Base-by-base conservation (phyloP, 2,329 filamentous ascomycete genomes). In the Colletotrichum phormii region DNA sequence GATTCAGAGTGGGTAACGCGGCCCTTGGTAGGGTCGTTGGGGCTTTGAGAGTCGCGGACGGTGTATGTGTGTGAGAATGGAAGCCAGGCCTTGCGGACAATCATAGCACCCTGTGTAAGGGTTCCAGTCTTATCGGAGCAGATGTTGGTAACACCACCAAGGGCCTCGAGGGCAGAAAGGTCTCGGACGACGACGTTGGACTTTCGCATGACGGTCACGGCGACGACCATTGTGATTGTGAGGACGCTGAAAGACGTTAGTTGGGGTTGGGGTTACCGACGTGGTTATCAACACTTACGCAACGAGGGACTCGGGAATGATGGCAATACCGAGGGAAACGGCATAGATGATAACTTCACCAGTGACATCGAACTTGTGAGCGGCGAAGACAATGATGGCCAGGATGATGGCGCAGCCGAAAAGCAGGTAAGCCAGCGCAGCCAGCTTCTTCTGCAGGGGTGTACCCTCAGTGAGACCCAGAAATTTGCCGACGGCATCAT, bases 101-200 rank as follows among this genome's bases (percentile, higher is more conserved):
- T 90, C 92, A 93, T 93, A 76, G 90, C 91, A 46, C 91, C 90
- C 76, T 91, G 89, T 0, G 91, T 92, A 15, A 92, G 82, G 0
- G 92, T 94, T 15, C 92, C 92, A 0, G 92, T 94, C 82, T 93
- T 93, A 82, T 93, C 92, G 29, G 91, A 93, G 81, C 92, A 94
- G 77, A 94, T 92, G 78, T 93, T 91, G 69, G 91, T 93, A 29
- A 94, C 91, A 55, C 90, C 91, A 13, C 92, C 92, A 2, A 94
- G 86, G 13, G 91, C 91, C 77, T 94, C 92, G 0, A 94, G 86
- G 0, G 91, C 90, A 4, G 90, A 90, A 55, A 94, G 84, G 77
- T 93, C 91, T 75, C 90, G 86, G 33, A 92, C 89, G 65, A 92
- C 89, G 54, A 92, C 90, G 74, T 92, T 89, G 46, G 89, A 85